Evolutionary conservation across 352 stramenopile genomes (phyloP), one percentile per base, ranked within the genome.

Genomic region (Globisporangium middletonii): DNA sequence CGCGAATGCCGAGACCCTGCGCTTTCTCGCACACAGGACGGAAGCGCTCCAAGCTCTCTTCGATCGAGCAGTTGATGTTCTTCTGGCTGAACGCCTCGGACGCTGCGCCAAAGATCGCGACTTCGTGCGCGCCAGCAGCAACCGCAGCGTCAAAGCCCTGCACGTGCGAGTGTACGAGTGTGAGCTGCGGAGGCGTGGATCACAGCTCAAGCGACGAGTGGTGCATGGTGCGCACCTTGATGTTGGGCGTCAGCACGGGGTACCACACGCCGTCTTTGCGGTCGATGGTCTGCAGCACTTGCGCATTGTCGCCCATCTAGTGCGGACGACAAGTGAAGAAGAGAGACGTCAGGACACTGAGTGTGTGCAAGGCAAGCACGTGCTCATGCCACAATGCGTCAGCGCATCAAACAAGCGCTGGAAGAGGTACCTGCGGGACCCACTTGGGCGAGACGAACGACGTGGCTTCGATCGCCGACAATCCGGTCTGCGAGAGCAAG

Each of bases 21-120:
- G 94, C 92, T 59, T 87, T 87, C 23, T 95, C 83, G 42, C 85
- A 88, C 27, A 98, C 88, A 3, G 78, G 86, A 11, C 76, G 71
- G 68, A 98, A 98, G 23, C 95, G 88, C 46, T 97, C 76, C 1
- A 99, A 63, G 49, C 91, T 98, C 67, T 99, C 94, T 47, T 96
- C 76, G 60, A 98, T 98, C 9, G 79, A 97, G 64, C 95, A 98
- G 72, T 98, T 98, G 65, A 98, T 98, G 65, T 99, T 99, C 69
- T 94, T 95, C 54, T 90, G 73, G 43, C 89, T 98, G 66, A 99
- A 99, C 26, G 77, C 72, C 60, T 99, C 96, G 13, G 93, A 98
- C 5, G 96, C 96, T 0, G 96, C 92, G 8, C 76, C 94, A 65
- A 99, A 99, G 60, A 99, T 96, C 12, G 95, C 93, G 38, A 99